These are phyloP conservation scores for Penicillium hesseltinei DNA, from an alignment of 2,329 filamentous ascomycete genomes.

Conservation along the genomic window DNA sequence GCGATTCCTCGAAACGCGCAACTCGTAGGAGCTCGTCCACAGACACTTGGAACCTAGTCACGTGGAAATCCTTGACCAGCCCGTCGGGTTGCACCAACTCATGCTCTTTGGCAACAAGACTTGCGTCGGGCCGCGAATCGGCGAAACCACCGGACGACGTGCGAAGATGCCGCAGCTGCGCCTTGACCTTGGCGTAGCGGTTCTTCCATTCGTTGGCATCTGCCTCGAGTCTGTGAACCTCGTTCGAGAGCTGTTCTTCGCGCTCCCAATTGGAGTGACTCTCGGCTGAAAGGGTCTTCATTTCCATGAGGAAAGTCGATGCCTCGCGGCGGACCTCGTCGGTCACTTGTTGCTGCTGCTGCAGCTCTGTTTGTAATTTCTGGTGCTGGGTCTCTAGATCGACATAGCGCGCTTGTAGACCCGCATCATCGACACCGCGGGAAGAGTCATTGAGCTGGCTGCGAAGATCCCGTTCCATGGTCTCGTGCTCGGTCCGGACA, in stretches of 20 bases:
- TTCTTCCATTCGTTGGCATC: slow-evolving; percentile 89
- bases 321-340: slow-evolving; percentile 85
- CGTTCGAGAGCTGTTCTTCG: slow-evolving; percentile 73
- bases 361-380: slow-evolving; percentile 62
- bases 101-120: slow-evolving; percentile 63
- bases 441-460: slow-evolving; percentile 56
- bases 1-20: slow-evolving; percentile 70
- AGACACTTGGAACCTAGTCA: slow-evolving; percentile 92
- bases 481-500: slow-evolving; percentile 66
- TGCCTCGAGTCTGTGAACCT: slow-evolving; percentile 72
- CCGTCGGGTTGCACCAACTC: slow-evolving; percentile 70
- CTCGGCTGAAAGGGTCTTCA: slow-evolving; percentile 79
- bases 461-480: slow-evolving; percentile 61
- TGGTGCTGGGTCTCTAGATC: slow-evolving; percentile 63
- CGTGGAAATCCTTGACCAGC: slow-evolving; percentile 82
- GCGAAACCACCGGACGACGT: slow-evolving; percentile 74
- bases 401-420: slow-evolving; percentile 60
- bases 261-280: slow-evolving; percentile 76
- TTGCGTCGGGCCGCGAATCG: slow-evolving; percentile 42
- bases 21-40: slow-evolving; percentile 84
- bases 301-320: slow-evolving; percentile 79
- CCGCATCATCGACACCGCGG: slow-evolving; percentile 45
- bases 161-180: slow-evolving; percentile 77
- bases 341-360: slow-evolving; percentile 76
- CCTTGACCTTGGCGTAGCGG: slow-evolving; percentile 83